Conservation (phyloP, 2,329 filamentous ascomycete species). For the Bipolaris victoriae region DNA sequence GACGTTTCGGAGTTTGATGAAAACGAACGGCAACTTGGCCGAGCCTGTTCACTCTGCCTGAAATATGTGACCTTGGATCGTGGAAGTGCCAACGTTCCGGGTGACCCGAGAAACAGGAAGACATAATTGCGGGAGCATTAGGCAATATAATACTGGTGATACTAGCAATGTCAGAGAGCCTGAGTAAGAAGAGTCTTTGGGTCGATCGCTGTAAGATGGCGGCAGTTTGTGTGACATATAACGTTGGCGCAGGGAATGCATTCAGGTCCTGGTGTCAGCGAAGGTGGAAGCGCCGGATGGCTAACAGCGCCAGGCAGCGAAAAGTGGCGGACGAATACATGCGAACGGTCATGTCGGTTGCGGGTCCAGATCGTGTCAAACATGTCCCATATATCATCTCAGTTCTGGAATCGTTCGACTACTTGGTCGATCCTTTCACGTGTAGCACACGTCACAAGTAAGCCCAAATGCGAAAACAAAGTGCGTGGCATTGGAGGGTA, state of each 20-base stretch:
- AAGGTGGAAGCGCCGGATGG: neutral
- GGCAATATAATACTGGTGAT: neutral
- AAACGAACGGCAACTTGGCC: constrained; percentile 28
- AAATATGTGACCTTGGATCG: neutral
- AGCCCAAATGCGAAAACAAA: too few species aligned
- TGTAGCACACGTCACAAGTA: too few species aligned
- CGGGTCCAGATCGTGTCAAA: neutral
- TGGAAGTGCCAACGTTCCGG: neutral
- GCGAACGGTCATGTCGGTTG: neutral
- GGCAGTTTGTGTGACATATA: neutral
- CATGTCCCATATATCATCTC: too few species aligned
- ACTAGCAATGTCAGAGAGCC: neutral
- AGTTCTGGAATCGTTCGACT: too few species aligned
- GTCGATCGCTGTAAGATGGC: neutral
- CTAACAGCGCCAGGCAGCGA: neutral
- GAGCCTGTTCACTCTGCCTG: constrained; percentile 20
- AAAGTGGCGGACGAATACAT: neutral
- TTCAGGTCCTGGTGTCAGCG: neutral
- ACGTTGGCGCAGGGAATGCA: neutral
- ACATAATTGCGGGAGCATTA: neutral
- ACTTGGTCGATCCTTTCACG: too few species aligned
- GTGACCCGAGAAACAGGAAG: neutral
- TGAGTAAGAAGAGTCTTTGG: neutral
- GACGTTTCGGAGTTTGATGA: constrained; percentile 21
- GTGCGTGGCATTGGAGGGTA: neutral